phyloP scores from a whole-genome alignment of 2,329 filamentous ascomycete genomes.

The Stachybotrys chlorohalonatus region DNA sequence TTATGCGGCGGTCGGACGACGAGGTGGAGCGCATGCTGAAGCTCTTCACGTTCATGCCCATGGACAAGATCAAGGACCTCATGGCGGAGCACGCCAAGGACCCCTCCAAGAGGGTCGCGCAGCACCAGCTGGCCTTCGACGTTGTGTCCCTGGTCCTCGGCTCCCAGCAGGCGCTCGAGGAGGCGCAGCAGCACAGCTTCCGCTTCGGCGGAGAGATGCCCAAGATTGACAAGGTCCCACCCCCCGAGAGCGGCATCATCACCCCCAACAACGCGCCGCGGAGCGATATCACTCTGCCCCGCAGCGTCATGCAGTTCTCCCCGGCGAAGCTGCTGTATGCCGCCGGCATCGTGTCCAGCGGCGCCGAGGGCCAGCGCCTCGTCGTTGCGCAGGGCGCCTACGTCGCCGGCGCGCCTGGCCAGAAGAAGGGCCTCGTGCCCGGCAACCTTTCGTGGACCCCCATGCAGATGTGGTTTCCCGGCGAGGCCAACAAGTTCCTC shows the following conservation, averaged over 20 bases:
- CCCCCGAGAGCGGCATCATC: slow-evolving; percentile 18
- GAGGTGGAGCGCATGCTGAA: slow-evolving; percentile 77
- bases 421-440: slow-evolving; percentile 31
- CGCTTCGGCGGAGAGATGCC: slow-evolving; percentile 33
- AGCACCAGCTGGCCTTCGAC: slow-evolving; percentile 76
- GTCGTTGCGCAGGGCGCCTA: slow-evolving; percentile 48
- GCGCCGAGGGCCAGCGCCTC: slow-evolving; percentile 49
- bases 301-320: slow-evolving; percentile 44
- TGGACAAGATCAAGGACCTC: slow-evolving; percentile 54
- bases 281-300: slow-evolving; percentile 50
- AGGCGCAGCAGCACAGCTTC: slow-evolving; percentile 45
- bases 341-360: slow-evolving; percentile 47
- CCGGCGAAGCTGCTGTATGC: slow-evolving; percentile 52
- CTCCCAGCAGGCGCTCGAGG: slow-evolving; percentile 48
- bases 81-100: slow-evolving; percentile 61
- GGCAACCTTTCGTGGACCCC: slow-evolving; percentile 51
- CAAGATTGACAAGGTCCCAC: slow-evolving; percentile 18
- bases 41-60: slow-evolving; percentile 81
- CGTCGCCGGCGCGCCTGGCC: slow-evolving; percentile 43
- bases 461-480: slow-evolving; percentile 48
- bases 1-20: slow-evolving; percentile 71
- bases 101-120: slow-evolving; percentile 65
- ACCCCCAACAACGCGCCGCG: slow-evolving; percentile 39
- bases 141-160: slow-evolving; percentile 77
- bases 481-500: slow-evolving; percentile 50